Evolutionary conservation across 2,329 filamentous ascomycete genomes (phyloP), one percentile per base, ranked within the genome.

Genomic region (Claviceps lovelessii): DNA sequence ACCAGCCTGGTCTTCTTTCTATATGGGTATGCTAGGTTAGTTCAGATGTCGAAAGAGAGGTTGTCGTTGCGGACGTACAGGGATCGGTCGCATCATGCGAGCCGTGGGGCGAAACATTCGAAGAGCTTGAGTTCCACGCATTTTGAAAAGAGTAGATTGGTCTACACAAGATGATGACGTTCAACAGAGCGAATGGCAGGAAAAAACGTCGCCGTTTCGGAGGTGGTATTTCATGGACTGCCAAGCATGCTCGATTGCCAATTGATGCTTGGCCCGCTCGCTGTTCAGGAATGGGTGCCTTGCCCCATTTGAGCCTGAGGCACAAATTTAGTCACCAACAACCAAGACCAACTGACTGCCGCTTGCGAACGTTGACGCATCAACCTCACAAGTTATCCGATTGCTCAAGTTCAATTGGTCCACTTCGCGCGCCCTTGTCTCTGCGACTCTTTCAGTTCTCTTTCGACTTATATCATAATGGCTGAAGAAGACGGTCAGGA

Each of bases 401-500:
- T 53, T 33, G 42, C 46, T 49, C 57, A 28, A 57, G 13, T 49
- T 54, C 57, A 55, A 65, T 64, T 62, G 62, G 64, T 62, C 61
- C 59, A 51, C 49, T 35, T 51, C 41, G 55, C 41, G 55, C 45
- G 45, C 49, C 49, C 55, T 46, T 33, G 15, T n/a, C 42, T 42
- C 17, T 31, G n/a, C 55, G 28, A 17, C 8, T 28, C 60, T 57
- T 62, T 63, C 61, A 63, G 58, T 61, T 59, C 62, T 61, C 61
- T 54, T 57, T 59, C 59, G 60, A 66, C 67, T 61, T 62, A 67
- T 62, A 61, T 63, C 81, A 90, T 76, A 66, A 98, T 98, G 91
- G 86, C 90, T 72, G 88, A 94, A 68, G 88, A 88, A 70, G 85
- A 88, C 68, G 79, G 83, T 70, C 67, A 73, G 66, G 87, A 95